phyloP scores from a whole-genome alignment of 2,329 filamentous ascomycete species.

The Stagonosporopsis chrysanthemi region DNA sequence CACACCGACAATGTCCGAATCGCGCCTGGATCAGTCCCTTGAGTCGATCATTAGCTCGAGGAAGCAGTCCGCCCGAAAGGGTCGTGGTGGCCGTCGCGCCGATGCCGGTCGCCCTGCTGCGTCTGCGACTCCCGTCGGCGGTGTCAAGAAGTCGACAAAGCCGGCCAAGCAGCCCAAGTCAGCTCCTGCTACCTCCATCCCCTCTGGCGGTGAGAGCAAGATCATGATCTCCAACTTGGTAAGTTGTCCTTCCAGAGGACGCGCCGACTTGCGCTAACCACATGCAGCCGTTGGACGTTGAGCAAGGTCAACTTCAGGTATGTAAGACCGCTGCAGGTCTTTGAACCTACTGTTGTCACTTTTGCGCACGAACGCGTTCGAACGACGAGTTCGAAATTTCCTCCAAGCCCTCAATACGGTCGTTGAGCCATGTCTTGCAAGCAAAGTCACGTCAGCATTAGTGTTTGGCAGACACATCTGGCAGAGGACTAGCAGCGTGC shows the following conservation, averaged over 20 bases:
- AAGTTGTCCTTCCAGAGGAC: conserved; percentile 54
- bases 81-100: conserved; percentile 56
- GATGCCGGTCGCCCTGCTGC: conserved; percentile 61
- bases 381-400: conserved; percentile 38
- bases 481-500: conserved; percentile 44
- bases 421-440: conserved; percentile 39
- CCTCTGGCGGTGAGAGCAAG: conserved; percentile 80
- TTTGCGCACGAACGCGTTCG: conserved; percentile 43
- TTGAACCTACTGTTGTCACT: conserved; percentile 50
- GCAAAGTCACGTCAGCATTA: conserved; percentile 35
- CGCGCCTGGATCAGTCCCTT: conserved; percentile 95
- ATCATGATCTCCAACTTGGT: conserved; percentile 99
- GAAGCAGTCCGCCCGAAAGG: conserved; percentile 60
- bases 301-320: conserved; percentile 99
- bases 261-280: conserved; percentile 55
- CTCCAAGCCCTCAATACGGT: conserved; percentile 30
- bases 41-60: conserved; percentile 93
- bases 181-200: conserved; percentile 69
- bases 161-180: conserved; percentile 66
- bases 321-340: conserved; percentile 75
- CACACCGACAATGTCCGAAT: conserved; percentile 47
- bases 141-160: conserved; percentile 79
- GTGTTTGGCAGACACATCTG: conserved; percentile 44
- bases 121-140: conserved; percentile 77
- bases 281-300: conserved; percentile 88